Base-by-base conservation (phyloP, 2,329 filamentous ascomycete genomes). In the Colletotrichum ledebouriae region DNA sequence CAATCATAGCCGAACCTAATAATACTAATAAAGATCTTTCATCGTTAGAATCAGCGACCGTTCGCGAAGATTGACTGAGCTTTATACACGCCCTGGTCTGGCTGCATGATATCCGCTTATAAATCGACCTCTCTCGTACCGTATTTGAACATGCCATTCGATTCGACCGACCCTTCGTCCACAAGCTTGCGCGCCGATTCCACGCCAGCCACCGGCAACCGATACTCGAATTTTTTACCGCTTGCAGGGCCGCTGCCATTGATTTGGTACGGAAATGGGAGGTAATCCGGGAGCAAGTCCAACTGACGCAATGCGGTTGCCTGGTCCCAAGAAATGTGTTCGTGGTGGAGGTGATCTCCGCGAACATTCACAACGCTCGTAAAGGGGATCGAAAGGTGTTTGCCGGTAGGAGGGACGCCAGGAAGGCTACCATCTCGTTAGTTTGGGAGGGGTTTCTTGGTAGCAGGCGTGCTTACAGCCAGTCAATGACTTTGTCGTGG, bases 271-370 rank as follows among this genome's bases (percentile, higher is more conserved):
- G 89, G 89, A 68, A 89, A 92, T 0, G 86, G 85, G 0, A 92
- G 81, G 70, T 88, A 92, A 64, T 92, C 76, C 1, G 78, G 78
- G 62, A 91, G 73, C 50, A 89, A 71, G 0, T 86, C 88, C 2
- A 89, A 73, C 72, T 90, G 89, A 4, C 84, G 78, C n/a, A 92
- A 77, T 9, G 87, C 87, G 0, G 86, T 90, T 0, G 83, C 87
- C 73, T 92, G 89, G 63, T 92, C 90, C 90, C 90, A 92, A 10
- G 85, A 83, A 12, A 92, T 89, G 70, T 91, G 89, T 73, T 92
- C 90, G 63, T 91, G 87, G 67, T 87, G 89, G 1, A 92, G 76
- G 2, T 87, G 82, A 60, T 90, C 89, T 0, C 89, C 90, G 0
- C 89, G 82, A 57, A 92, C 82, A 37, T 88, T 88, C 0, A 92